Evolutionary conservation across 257 asterid species (phyloP), one percentile per base, ranked within the genome.

Genomic region (Nicotiana knightiana): DNA sequence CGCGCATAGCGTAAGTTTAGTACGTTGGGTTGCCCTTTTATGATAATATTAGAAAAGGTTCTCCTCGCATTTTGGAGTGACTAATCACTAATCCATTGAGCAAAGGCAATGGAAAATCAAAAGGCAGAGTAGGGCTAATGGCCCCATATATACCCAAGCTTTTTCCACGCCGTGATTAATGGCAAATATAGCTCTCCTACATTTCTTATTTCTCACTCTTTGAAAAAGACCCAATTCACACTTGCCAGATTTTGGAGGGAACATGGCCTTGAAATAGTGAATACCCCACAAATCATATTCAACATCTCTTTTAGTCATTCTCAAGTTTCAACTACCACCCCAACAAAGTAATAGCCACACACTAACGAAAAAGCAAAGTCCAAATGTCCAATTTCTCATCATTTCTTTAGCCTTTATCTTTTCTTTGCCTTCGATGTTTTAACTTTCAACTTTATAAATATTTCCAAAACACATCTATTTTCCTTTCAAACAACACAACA

Each of bases 141-240:
- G 3, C 51, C 75, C 75, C 2, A 43, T 43, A 75, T 26, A 12
- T 7, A 51, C 53, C 57, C 55, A 35, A 54, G 15, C 71, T 84
- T 84, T 78, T 66, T 53, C 79, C 80, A 62, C 10, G 37, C 84
- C 88, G 83, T 87, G 88, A 87, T 85, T 85, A 84, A 85, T 78
- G 90, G 83, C 79, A 75, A 16, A 16, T 28, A 81, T 73, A 77
- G 58, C 30, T 78, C 30, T 78, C 11, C 62, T 30, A n/a, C 81
- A 57, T 88, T 86, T 82, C 89, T 84, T 86, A 80, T 63, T 82
- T 67, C 84, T 81, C 76, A 84, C 87, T 84, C 87, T n/a, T 51
- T 33, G 37, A 13, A n/a, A 76, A 62, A 39, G 78, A 30, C 75
- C 32, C 73, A 32, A 39, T 70, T 80, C 81, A 65, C 84, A 63